phyloP scores from a whole-genome alignment of 1,284 basidiomycete genomes.

The Irpex rosettiformis region DNA sequence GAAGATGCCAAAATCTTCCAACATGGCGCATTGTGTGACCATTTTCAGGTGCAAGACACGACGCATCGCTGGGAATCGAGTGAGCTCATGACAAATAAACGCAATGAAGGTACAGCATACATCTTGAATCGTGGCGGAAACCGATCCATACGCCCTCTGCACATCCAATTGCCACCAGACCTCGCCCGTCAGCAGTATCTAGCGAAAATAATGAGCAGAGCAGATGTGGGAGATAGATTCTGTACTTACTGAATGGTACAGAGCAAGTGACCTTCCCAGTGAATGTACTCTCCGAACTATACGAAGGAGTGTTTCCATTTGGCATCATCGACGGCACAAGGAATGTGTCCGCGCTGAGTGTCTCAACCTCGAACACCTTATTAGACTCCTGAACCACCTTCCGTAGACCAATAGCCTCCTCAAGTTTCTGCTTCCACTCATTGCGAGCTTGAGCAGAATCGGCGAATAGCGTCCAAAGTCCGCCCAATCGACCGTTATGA shows the following conservation, averaged over 20 bases:
- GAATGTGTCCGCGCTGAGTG: slow-evolving; percentile 84
- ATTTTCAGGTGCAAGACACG: slow-evolving; percentile 87
- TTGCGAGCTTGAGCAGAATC: slow-evolving; percentile 71
- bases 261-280: slow-evolving; percentile 93
- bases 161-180: slow-evolving; percentile 89
- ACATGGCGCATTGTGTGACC: slow-evolving; percentile 92
- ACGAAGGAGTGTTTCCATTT: slow-evolving; percentile 37
- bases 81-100: slow-evolving; percentile 2
- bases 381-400: slow-evolving; percentile 88
- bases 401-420: slow-evolving; percentile 84
- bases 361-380: slow-evolving; percentile 89
- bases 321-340: slow-evolving; percentile 59
- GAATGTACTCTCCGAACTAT: slow-evolving; percentile 70
- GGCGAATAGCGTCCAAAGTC: slow-evolving; percentile 82
- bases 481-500: slow-evolving; percentile 80
- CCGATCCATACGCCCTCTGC: slow-evolving; percentile 98
- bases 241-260: slow-evolving; percentile 84
- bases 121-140: slow-evolving; percentile 82
- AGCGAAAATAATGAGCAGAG: no score
- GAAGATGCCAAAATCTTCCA: slow-evolving; percentile 95
- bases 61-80: slow-evolving; percentile 58
- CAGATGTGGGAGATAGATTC: no score
- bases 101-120: slow-evolving; percentile 37
- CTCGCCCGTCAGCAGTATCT: slow-evolving; percentile 78
- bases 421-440: slow-evolving; percentile 89